Evolutionary conservation across 192 early-diverging fungal genomes (phyloP), one percentile per base, ranked within the genome.

Genomic region (Coemansia reversa): DNA sequence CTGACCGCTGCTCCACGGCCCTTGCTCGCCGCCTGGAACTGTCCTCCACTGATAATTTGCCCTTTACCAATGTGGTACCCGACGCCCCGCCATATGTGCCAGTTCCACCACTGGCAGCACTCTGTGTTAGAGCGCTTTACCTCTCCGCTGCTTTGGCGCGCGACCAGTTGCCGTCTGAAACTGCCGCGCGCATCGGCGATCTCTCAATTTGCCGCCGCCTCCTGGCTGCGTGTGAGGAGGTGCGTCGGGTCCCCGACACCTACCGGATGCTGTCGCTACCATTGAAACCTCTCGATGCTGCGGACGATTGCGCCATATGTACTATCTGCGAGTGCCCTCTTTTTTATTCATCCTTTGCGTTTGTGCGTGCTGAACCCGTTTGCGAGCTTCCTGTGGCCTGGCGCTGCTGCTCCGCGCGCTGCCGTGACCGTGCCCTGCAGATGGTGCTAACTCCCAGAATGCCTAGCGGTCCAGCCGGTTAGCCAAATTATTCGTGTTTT

Each of bases 351-450:
- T 39, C 65, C 23, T 70, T 71, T 50, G 45, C 68, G 11, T 54
- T 75, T 42, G 61, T 70, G 18, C 60, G 57, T 8, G 11, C 12
- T 4, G 65, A 45, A 8, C 50, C 52, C 0, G 32, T 23, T 45
- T 57, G 68, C 59, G 58, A 59, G 19, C 22, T 80, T 20, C 77
- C 77, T 1, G 64, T 72, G n/a, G 52, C 27, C 2, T 80, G 72
- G 72, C 64, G 66, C 22, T 81, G 78, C 58, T 81, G 78, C 60
- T 75, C 76, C 16, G 60, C 67, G 7, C 25, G 48, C n/a, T 79
- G 76, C 16, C 76, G 66, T 16, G 59, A 66, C 57, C 29, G 19
- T 23, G 62, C 62, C 9, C 28, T 55, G 19, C 14, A 16, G 14
- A 45, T 45, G 39, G 39, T 2, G 3, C 39, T 45, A 0, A 16